Conservation (phyloP, 352 stramenopile genomes). For the Globisporangium middletonii region DNA sequence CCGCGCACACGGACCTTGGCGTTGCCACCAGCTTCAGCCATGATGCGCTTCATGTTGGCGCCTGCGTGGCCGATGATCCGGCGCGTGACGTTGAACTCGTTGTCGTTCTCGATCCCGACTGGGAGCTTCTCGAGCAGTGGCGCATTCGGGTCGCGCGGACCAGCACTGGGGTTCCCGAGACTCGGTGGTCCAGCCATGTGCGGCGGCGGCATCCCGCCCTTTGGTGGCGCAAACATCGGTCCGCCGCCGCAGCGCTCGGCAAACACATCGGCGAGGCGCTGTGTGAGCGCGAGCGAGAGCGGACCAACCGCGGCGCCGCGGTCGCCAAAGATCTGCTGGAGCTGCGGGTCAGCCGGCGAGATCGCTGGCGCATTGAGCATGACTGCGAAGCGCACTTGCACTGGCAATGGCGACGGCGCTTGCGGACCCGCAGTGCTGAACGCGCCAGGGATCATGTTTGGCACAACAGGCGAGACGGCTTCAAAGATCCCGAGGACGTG, state of each 20-base stretch:
- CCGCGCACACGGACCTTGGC: conserved; percentile 85
- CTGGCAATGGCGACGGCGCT: conserved; percentile 53
- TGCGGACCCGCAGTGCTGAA: conserved; percentile 50
- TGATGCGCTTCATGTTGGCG: conserved; percentile 87
- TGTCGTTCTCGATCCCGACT: conserved; percentile 84
- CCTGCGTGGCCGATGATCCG: conserved; percentile 77
- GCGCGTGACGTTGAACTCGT: conserved; percentile 77
- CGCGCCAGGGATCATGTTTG: conserved; percentile 76
- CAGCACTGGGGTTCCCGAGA: neutral
- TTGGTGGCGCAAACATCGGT: conserved; percentile 29
- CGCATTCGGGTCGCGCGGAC: conserved; percentile 12
- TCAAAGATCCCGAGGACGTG: conserved; percentile 85
- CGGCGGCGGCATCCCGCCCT: conserved; percentile 17
- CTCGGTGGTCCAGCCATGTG: conserved; percentile 6
- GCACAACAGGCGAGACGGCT: conserved; percentile 58
- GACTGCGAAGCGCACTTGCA: conserved; percentile 73
- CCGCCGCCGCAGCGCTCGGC: conserved; percentile 48
- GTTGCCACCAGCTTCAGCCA: conserved; percentile 65
- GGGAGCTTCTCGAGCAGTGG: conserved; percentile 67
- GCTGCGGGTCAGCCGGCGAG: conserved; percentile 53
- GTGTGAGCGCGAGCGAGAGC: conserved; percentile 54
- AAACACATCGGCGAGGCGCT: conserved; percentile 71
- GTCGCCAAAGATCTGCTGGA: conserved; percentile 66
- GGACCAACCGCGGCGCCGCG: conserved; percentile 50
- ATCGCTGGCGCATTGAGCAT: conserved; percentile 69